Evolutionary conservation across 176 grass and related monocot species (phyloP).

Genomic region (Phragmites australis): DNA sequence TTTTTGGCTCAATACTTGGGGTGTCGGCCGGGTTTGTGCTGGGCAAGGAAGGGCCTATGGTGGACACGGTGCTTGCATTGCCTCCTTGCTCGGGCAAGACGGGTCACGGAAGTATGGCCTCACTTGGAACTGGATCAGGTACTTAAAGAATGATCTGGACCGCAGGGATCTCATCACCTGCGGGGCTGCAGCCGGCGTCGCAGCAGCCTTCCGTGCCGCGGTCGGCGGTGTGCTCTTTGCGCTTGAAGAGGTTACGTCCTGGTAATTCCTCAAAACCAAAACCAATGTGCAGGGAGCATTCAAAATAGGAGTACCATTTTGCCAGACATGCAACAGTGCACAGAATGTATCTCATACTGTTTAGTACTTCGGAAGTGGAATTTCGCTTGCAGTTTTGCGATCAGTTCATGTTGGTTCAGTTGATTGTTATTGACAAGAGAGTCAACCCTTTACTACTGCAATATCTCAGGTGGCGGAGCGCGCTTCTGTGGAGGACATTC

Average conservation of each 20-base stretch:
- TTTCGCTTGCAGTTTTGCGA: too few species aligned
- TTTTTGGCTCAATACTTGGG: conserved; percentile 65
- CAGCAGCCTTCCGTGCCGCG: conserved; percentile 65
- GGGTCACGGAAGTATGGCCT: conserved; percentile 62
- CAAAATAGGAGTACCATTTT: neutral
- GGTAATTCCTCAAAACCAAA: conserved; percentile 39
- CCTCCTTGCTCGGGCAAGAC: conserved; percentile 58
- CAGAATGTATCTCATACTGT: neutral
- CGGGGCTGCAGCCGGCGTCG: conserved; percentile 67
- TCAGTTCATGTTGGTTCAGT: neutral
- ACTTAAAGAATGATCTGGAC: conserved; percentile 73
- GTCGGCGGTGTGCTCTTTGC: conserved; percentile 75
- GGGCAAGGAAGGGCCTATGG: conserved; percentile 80
- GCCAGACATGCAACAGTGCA: neutral
- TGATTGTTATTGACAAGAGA: neutral
- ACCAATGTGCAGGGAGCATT: neutral
- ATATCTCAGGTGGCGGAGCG: conserved; percentile 69
- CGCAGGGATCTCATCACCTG: conserved; percentile 75
- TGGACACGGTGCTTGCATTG: conserved; percentile 72
- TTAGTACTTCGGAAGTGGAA: too few species aligned
- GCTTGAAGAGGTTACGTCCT: conserved; percentile 71
- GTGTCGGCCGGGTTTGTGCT: conserved; percentile 73
- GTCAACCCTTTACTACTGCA: neutral
- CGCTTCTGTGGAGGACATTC: conserved; percentile 77
- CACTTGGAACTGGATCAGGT: conserved; percentile 70